Evolutionary conservation across 345 rosid genomes (phyloP), one percentile per base, ranked within the genome.

Genomic region (Aquilaria malaccensis): DNA sequence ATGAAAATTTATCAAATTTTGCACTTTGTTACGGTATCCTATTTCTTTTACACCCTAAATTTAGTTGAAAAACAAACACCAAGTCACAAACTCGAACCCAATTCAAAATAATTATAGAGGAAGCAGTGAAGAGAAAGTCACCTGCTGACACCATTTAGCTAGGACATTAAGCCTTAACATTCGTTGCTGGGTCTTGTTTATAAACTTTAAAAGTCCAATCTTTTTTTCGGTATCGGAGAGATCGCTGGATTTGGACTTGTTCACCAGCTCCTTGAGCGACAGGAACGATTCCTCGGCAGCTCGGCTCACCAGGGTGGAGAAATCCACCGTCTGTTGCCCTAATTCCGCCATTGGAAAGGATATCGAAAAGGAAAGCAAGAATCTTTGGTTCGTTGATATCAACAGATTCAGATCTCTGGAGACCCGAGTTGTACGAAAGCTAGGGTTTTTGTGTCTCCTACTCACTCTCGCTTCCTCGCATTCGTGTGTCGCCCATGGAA

Each of bases 61-160:
- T 54, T 29, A 13, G 12, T 45, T n/a, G 13, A 41, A 22, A 45
- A 53, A 54, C 45, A 11, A 47, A 41, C 55, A 59, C 22, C 30
- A 52, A 60, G 55, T 52, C 43, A 29, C 50, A 46, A 55, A 22
- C 15, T 55, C 30, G 59, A 54, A 63, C 30, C 50, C 37, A 30
- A 30, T 6, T 29, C 43, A 11, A 46, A 33, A 14, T 55, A 45
- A 43, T 14, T 52, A 7, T 4, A 64, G 11, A 2, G 30, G 2
- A 50, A 50, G 9, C 6, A 52, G 59, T 62, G 51, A 11, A 47
- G 7, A 15, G 11, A 30, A 37, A 59, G 70, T 63, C 33, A 90
- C 99, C 97, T 95, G 99, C 74, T 88, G 89, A 73, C 97, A 95
- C 99, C 99, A 95, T 74, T 95, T 88, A 45, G 97, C 86, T 13